phyloP scores from a whole-genome alignment of 2,329 filamentous ascomycete species.

The Colletotrichum incanum region DNA sequence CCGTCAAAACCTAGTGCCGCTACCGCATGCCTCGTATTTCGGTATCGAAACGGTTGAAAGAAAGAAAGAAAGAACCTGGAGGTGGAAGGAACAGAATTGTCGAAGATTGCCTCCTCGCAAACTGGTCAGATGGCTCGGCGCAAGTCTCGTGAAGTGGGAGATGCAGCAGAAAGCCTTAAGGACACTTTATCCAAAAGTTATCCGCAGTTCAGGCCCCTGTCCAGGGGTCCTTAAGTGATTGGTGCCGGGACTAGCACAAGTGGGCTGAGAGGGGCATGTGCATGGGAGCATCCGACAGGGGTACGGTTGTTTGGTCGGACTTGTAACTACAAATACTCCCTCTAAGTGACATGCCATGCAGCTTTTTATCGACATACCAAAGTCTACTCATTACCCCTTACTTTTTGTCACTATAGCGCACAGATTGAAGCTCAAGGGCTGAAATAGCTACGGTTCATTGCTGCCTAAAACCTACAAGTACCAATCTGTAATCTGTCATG shows the following conservation, averaged over 20 bases:
- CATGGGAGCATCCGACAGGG: constrained; percentile 35
- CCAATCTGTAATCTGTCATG: constrained; percentile 43
- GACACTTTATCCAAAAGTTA: constrained; percentile 45
- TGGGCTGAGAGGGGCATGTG: constrained; percentile 25
- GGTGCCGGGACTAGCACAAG: constrained; percentile 33
- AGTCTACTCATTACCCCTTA: too few species aligned
- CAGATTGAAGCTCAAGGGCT: neutral
- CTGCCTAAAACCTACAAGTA: constrained; percentile 43
- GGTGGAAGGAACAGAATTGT: neutral
- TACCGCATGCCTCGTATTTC: constrained; percentile 39
- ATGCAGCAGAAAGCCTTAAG: constrained; percentile 29
- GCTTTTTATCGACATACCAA: neutral
- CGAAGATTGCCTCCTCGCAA: constrained; percentile 25
- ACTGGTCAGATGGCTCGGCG: constrained; percentile 33
- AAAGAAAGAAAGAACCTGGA: neutral
- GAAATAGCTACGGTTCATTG: constrained; percentile 24
- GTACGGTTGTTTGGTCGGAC: constrained; percentile 9
- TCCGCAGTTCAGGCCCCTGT: constrained; percentile 40
- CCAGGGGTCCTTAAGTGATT: constrained; percentile 40
- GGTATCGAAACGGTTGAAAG: neutral
- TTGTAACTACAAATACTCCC: neutral
- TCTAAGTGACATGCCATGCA: neutral
- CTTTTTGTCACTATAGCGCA: too few species aligned
- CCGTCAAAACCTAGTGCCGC: constrained; percentile 17
- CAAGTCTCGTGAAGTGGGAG: constrained; percentile 38